Evolutionary conservation across 768 basidiomycete species (phyloP), one percentile per base, ranked within the genome.

Genomic region (Mycena maculata): DNA sequence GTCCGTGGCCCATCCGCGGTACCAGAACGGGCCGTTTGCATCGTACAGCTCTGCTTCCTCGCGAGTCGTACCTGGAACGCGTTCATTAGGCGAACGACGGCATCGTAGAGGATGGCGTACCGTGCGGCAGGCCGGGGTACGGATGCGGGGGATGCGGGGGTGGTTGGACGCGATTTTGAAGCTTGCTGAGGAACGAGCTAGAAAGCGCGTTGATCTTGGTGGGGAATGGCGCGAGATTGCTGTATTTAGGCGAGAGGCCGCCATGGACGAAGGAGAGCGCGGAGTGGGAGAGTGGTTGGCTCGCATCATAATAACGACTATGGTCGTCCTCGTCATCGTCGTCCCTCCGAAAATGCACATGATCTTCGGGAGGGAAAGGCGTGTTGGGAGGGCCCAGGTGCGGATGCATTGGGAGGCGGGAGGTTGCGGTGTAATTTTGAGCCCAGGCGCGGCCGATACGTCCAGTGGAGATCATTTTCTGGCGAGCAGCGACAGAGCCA

Each of bases 191-290:
- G 31, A 99, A 83, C 0, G 89, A 87, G 7, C 81, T 77, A 2
- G 91, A 90, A 38, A 99, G 74, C 5, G 83, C 81, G 75, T 99
- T 99, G 71, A 98, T 95, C 28, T 83, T 82, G 22, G 89, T 84
- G 8, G 97, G 94, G 79, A 95, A 98, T 0, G 96, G 96, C 9
- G 86, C 82, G 5, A 97, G 83, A 67, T 89, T 83, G 9, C 84
- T 82, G 71, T 94, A 97, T 1, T 88, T 85, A 9, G 94, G 91
- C 4, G 92, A 87, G 42, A 98, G 83, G 0, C 96, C 96, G 22
- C 96, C 97, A 67, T 99, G 98, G 2, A 97, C 93, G 77, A 98
- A 98, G 1, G 95, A 94, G 30, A 96, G 80, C 1, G 95, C 94
- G 0, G 92, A 85, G 76, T 92, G 92, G 0, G 92, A 90, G 58